Evolutionary conservation across 2,329 filamentous ascomycete species (phyloP), one percentile per base, ranked within the genome.

Genomic region (Lasiodiplodia theobromae): DNA sequence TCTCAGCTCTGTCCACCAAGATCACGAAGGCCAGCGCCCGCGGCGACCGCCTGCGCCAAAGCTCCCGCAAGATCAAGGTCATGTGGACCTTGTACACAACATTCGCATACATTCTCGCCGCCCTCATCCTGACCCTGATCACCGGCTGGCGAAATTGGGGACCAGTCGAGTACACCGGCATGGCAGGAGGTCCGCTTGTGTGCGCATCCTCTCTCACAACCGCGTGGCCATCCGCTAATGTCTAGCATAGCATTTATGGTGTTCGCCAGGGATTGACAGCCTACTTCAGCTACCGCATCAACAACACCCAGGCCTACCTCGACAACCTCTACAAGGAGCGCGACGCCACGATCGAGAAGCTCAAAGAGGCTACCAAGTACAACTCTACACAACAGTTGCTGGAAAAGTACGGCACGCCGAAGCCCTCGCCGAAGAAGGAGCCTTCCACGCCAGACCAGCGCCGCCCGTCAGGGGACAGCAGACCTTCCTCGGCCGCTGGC

Each of bases 281-380:
- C 11, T 92, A 92, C 80, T 99, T 93, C 82, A 91, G 91, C 73
- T 96, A 92, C 78, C 92, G 93, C 70, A 91, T 96, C 74, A 87
- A 91, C 25, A 88, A 85, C 18, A 86, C 92, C 12, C 88, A 91
- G 72, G 80, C 85, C 49, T 87, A 91, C 51, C 85, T 98, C 37
- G 91, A 95, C 73, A 87, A 87, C 23, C 86, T 94, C 44, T 89
- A 94, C 74, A 88, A 89, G 66, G 92, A 97, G 79, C 89, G 95
- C 66, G 89, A 92, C 69, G 89, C 89, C 74, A 97, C 94, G 2
- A 98, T 99, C 72, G 91, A 97, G 78, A 94, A 94, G 81, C 88
- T 99, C 71, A 99, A 99, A 81, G 90, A 91, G 69, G 94, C 94
- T 31, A 99, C 96, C 40, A 97, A 92, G 79, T 99, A 97, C 82